A percentile compares a stretch with the other conserved stretches of the same genome.
These are phyloP conservation scores for Fagus crenata DNA, from an alignment of 306 rosid genomes.

Conservation along the genomic window DNA sequence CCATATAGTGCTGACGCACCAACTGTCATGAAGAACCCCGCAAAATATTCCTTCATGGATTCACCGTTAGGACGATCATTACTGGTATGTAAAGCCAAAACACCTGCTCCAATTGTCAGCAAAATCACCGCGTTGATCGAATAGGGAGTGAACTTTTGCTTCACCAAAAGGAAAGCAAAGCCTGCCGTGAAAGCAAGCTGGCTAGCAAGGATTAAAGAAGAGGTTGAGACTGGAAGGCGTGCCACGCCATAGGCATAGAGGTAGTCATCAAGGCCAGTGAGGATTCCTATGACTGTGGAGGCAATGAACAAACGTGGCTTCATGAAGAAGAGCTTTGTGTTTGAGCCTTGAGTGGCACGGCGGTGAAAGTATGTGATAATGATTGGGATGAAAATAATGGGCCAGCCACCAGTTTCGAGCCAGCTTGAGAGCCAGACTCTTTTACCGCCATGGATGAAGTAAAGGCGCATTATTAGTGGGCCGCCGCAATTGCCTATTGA, in stretches of 20 bases:
- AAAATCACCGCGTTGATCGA: conserved; percentile 57
- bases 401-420: too few species aligned
- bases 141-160: conserved; percentile 62
- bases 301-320: conserved; percentile 42
- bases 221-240: conserved; percentile 67
- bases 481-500: conserved; percentile 56
- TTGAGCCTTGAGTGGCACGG: conserved; percentile 24
- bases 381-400: too few species aligned
- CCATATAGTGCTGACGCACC: conserved; percentile 73
- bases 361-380: conserved; percentile 13
- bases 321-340: conserved; percentile 37
- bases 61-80: conserved; percentile 73
- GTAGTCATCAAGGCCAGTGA: conserved; percentile 40
- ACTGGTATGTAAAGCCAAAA: conserved; percentile 58
- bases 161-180: conserved; percentile 52
- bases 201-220: conserved; percentile 51
- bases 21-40: conserved; percentile 68
- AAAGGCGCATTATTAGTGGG: conserved; percentile 52
- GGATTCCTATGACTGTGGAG: conserved; percentile 44
- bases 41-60: conserved; percentile 44
- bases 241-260: conserved; percentile 42
- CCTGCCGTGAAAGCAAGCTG: conserved; percentile 72
- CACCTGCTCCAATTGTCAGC: conserved; percentile 61
- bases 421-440: too few species aligned
- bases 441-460: too few species aligned